These are phyloP conservation scores for Saturnispora dispora DNA, from an alignment of 805 yeast genomes.

Conservation along the genomic window DNA sequence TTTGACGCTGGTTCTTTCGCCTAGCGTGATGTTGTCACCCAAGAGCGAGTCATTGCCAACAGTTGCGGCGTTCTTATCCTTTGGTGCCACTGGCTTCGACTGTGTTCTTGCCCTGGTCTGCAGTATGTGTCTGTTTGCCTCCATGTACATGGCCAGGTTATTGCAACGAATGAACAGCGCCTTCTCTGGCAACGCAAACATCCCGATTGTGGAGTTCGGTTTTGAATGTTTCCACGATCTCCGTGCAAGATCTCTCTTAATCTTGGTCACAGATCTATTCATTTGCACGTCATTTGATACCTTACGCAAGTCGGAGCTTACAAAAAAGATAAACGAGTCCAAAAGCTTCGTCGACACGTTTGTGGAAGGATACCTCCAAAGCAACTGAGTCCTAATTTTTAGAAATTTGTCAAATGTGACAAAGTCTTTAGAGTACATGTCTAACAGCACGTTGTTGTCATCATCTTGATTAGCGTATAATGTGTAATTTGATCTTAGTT, in stretches of 20 bases:
- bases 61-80: conserved; percentile 50
- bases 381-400: conserved; percentile 73
- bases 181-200: conserved; percentile 61
- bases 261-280: conserved; percentile 48
- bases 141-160: conserved; percentile 74
- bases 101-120: conserved; percentile 23
- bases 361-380: conserved; percentile 80
- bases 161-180: conserved; percentile 70
- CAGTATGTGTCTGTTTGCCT: conserved; percentile 75
- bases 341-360: conserved; percentile 68
- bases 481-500: conserved; percentile 58
- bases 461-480: conserved; percentile 45
- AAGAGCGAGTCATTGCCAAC: conserved; percentile 83
- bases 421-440: conserved; percentile 58
- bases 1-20: conserved; percentile 81
- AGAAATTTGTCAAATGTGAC: conserved; percentile 66
- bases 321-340: conserved; percentile 64
- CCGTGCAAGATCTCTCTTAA: conserved; percentile 81
- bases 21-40: conserved; percentile 57
- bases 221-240: conserved; percentile 80
- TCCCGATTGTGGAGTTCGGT: conserved; percentile 51
- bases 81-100: conserved; percentile 6
- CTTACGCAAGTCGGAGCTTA: conserved; percentile 40
- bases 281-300: conserved; percentile 12
- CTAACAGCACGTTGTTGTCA: conserved; percentile 47